Conservation (phyloP, 75 land plant genomes). For the Chamaecyparis obtusa region DNA sequence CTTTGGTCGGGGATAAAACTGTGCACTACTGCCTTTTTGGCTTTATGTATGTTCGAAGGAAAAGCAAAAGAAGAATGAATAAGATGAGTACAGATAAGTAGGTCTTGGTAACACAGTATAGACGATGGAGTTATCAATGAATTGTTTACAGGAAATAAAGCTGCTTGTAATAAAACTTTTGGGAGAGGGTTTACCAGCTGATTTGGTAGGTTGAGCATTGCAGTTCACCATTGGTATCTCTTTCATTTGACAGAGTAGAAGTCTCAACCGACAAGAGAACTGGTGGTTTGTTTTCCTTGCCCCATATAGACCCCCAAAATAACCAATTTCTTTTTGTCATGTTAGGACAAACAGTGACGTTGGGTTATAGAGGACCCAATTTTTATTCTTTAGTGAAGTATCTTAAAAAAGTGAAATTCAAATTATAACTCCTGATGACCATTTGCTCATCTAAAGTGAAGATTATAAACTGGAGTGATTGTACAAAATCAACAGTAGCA, state of each 20-base stretch:
- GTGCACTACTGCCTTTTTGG: not conserved
- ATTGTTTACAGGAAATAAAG: not conserved
- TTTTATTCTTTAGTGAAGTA: not conserved
- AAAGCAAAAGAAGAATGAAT: not conserved
- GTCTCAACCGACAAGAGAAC: not conserved
- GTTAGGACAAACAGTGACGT: not conserved
- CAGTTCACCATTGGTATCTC: not conserved
- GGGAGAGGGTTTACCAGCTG: not conserved
- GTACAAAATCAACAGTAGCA: not conserved
- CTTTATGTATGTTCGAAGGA: not conserved
- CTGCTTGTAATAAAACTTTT: not conserved
- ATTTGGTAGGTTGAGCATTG: not conserved
- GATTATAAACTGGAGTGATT: too few species aligned
- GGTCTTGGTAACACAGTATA: not conserved
- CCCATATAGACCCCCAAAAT: not conserved
- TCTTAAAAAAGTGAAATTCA: too few species aligned
- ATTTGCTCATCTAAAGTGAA: not conserved
- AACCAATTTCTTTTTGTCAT: not conserved
- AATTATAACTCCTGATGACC: not conserved
- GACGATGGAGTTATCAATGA: not conserved
- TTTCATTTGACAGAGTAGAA: not conserved
- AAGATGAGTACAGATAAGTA: not conserved
- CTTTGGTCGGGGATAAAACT: not conserved
- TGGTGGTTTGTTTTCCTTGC: not conserved
- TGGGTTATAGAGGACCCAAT: not conserved